Conservation (phyloP, 148 eudicot species). For the Pharnaceum exiguum region DNA sequence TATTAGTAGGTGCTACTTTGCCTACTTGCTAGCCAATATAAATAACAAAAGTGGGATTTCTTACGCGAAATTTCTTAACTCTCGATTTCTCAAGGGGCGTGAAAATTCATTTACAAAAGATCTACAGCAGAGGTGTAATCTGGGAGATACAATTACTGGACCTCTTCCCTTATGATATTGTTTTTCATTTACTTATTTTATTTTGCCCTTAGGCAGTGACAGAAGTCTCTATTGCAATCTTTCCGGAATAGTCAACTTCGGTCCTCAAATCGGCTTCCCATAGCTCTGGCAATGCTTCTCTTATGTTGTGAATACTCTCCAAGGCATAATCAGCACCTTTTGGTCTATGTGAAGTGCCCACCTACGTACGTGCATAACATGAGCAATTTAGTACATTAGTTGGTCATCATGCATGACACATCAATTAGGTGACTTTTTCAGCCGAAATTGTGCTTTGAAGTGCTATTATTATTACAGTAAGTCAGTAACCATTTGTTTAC, state of each 20-base stretch:
- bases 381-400: background rate
- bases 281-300: slow-evolving; percentile 80
- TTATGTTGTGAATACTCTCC: slow-evolving; percentile 79
- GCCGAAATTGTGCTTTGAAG: no score
- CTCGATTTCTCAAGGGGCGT: no score
- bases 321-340: slow-evolving; percentile 85
- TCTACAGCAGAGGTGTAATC: no score
- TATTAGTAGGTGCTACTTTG: no score
- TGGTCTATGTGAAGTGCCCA: slow-evolving; percentile 66
- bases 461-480: no score
- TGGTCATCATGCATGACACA: background rate
- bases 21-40: no score
- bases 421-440: no score
- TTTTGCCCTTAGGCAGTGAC: slow-evolving; percentile 48
- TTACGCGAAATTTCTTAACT: no score
- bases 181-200: background rate
- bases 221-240: slow-evolving; percentile 61
- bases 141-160: background rate
- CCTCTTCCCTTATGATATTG: background rate
- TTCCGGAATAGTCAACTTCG: slow-evolving; percentile 46
- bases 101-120: no score
- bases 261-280: slow-evolving; percentile 55
- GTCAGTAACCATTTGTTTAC: no score
- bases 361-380: slow-evolving; percentile 26
- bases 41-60: no score